Evolutionary conservation across 2,329 filamentous ascomycete genomes (phyloP).

Genomic region (Fusarium pseudoanthophilum): DNA sequence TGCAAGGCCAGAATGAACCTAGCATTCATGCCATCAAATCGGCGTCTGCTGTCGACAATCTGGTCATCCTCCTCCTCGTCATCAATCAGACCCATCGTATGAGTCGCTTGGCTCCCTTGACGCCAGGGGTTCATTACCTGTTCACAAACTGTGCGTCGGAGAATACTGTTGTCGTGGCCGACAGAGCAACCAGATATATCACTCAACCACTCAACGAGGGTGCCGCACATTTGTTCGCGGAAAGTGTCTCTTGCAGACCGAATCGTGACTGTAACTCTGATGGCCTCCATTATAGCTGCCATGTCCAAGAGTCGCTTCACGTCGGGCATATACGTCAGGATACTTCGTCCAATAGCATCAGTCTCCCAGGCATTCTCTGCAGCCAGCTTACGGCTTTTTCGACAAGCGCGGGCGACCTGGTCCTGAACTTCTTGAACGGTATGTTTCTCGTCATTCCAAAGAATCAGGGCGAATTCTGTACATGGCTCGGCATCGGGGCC

Average conservation of each 20-base stretch:
- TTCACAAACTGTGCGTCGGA: slow-evolving; percentile 87
- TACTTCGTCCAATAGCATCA: slow-evolving; percentile 86
- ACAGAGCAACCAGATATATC: slow-evolving; percentile 93
- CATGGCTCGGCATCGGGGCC: slow-evolving; percentile 64
- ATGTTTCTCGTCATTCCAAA: slow-evolving; percentile 99
- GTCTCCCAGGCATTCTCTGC: slow-evolving; percentile 84
- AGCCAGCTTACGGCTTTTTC: slow-evolving; percentile 75
- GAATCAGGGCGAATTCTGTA: slow-evolving; percentile 80
- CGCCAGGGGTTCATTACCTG: slow-evolving; percentile 91
- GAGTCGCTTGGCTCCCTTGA: slow-evolving; percentile 83
- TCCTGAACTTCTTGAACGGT: slow-evolving; percentile 91
- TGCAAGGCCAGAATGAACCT: slow-evolving; percentile 53
- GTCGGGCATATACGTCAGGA: slow-evolving; percentile 80
- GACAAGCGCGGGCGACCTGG: slow-evolving; percentile 90
- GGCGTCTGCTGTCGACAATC: slow-evolving; percentile 52
- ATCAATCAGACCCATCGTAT: slow-evolving; percentile 64
- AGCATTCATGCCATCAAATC: slow-evolving; percentile 49
- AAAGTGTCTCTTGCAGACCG: slow-evolving; percentile 94
- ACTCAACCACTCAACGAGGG: slow-evolving; percentile 93
- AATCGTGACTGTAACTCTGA: slow-evolving; percentile 95
- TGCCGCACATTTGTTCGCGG: slow-evolving; percentile 98
- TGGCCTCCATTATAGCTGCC: slow-evolving; percentile 89
- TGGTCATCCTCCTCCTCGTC: slow-evolving; percentile 61
- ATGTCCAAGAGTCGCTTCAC: slow-evolving; percentile 79
- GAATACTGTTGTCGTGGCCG: slow-evolving; percentile 79